Base-by-base conservation (phyloP, 2,329 filamentous ascomycete genomes). In the Stenocarpella maydis region DNA sequence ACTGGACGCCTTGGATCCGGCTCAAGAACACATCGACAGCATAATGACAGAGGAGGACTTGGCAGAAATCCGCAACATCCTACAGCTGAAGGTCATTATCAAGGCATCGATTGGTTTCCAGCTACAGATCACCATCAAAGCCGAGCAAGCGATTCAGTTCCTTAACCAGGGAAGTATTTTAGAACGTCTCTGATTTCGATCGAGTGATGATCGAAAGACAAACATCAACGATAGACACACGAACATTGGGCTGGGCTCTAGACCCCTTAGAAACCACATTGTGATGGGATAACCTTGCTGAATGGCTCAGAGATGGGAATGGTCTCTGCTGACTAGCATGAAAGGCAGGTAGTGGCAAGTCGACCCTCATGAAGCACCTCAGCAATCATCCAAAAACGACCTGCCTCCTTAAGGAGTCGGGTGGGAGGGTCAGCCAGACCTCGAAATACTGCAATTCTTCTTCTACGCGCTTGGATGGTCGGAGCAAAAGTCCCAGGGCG, bases 291-390 rank as follows among this genome's bases (percentile, higher is more conserved):
- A 58, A 55, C 19, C 47, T 66, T 12, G n/a, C 31, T 31, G 31
- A 66, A 26, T 66, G 63, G 47, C 7, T 66, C 7, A 37, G 24
- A 15, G 6, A 6, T 2, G 14, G 47, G 10, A 52, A 3, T 8
- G 49, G 47, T 2, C 21, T 66, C 6, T 66, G 55, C 14, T 66
- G 63, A 47, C 3, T 66, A 6, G 31, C 43, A 26, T 47, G 63
- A 26, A 66, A 66, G 24, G n/a, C 63, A 2, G 63, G 63, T 1
- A 66, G n/a, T n/a, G 63, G 63, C 28, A 66, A 66, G 17, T 66
- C 63, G 43, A 66, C 63, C 3, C 34, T 66, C 2, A 66, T 66
- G 63, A 66, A 55, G 15, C 31, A 55, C n/a, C 49, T 66, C 28
- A 26, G 19, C 6, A 8, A 31, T 8, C 34, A 58, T 19, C 15